Evolutionary conservation across 306 rosid species (phyloP), one percentile per base, ranked within the genome.

Genomic region (Dicorynia guianensis): DNA sequence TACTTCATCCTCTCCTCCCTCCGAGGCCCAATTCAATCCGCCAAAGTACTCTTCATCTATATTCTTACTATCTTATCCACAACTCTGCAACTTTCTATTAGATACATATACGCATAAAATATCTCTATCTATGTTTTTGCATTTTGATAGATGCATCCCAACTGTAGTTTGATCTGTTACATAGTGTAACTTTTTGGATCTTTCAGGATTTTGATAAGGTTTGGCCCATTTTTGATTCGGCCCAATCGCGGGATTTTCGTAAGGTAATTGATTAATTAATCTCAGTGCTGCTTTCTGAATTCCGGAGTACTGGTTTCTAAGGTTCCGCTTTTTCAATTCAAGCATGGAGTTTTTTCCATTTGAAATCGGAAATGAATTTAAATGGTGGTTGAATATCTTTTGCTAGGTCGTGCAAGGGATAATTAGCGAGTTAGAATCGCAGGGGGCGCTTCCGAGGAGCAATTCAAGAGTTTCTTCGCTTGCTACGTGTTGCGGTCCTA

Each of bases 401-500:
- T 39, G 15, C 65, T 56, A 93, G 99, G 98, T 87, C 55, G 99
- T 96, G 88, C 99, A 92, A 87, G 97, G 86, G 85, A 89, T 96
- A 36, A 96, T 96, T 64, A 89, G 98, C 33, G 98, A 96, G 93
- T 98, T 96, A 1, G 99, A 96, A 86, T 92, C 99, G n/a, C 99
- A 92, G 84, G 98, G 97, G 33, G 98, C 97, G 39, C 91, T 96
- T 76, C 99, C 99, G 3, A 87, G 96, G 79, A 96, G 99, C 81
- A 95, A 95, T 92, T 92, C 98, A 2, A 92, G 98, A 80, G 97
- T 92, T 85, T 95, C 98, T 33, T 95, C 99, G 14, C 97, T 96
- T 63, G 99, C 99, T 61, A 96, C 98, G 3, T 96, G 99, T 68
- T 96, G 99, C 76, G 99, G 99, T 81, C 99, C 99, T 71, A 96